Percentiles rank a stretch among this genome's conserved stretches.
Conservation (phyloP, 23 red algal species). For the Gracilaria domingensis region DNA sequence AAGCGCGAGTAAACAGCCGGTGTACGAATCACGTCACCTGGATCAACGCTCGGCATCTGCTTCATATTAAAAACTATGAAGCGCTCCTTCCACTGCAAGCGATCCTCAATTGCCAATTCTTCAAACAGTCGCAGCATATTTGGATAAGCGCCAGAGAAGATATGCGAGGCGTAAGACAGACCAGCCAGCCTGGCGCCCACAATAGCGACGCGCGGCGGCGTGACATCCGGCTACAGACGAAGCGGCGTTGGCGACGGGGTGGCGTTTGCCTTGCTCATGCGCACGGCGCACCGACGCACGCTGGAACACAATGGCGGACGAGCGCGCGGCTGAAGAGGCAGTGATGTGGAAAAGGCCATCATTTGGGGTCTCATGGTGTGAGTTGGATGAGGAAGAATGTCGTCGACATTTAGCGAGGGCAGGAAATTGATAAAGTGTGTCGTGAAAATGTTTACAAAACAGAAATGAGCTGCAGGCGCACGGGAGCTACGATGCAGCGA, state of each 20-base stretch:
- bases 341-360: too few relatives aligned
- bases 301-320: background rate
- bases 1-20: slow-evolving; percentile 86
- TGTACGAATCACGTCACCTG: slow-evolving; percentile 47
- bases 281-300: background rate
- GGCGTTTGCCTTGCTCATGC: slow-evolving; percentile 32
- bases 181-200: slow-evolving; percentile 94
- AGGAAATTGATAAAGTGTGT: too few relatives aligned
- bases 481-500: too few relatives aligned
- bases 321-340: background rate
- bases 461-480: too few relatives aligned
- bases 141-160: slow-evolving; percentile 98
- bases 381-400: too few relatives aligned
- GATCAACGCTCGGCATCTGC: slow-evolving; percentile 8
- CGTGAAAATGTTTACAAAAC: background rate
- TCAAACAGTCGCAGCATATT: slow-evolving; percentile 94
- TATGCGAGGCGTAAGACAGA: slow-evolving; percentile 93
- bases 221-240: background rate
- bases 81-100: slow-evolving; percentile 98
- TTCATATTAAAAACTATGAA: slow-evolving; percentile 98
- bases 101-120: slow-evolving; percentile 89
- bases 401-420: too few relatives aligned
- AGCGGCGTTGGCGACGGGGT: slow-evolving; percentile 30
- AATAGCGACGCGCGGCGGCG: slow-evolving; percentile 67
- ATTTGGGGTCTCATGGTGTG: too few relatives aligned